These are phyloP conservation scores for Penicillium nucicola DNA, from an alignment of 495 filamentous ascomycete genomes.

Conservation along the genomic window DNA sequence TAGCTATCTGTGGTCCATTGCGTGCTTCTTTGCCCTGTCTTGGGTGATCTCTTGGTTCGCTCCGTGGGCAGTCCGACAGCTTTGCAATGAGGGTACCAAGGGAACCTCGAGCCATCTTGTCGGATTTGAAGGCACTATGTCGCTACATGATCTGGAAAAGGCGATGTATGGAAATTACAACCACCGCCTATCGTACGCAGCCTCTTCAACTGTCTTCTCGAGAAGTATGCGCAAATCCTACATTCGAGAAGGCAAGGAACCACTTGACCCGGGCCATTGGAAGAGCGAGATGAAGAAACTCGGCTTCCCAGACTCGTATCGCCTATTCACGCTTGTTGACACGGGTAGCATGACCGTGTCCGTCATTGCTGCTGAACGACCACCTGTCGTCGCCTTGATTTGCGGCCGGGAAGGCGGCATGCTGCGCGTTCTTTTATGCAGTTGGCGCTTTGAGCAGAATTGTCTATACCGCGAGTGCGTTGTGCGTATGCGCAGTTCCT, in stretches of 20 bases:
- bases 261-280: conserved; percentile 1
- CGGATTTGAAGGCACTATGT: conserved; percentile 13
- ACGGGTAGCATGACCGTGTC: conserved; percentile 11
- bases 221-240: conserved; percentile 1
- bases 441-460: conserved; percentile 16
- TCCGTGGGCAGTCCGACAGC: conserved; percentile 12
- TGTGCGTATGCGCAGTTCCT: conserved; percentile 12
- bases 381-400: conserved; percentile 33
- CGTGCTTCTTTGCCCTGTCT: conserved; percentile 3
- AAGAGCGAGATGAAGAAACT: neutral
- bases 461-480: conserved; percentile 14
- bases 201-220: conserved; percentile 11
- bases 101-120: conserved; percentile 9
- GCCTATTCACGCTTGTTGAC: conserved; percentile 14
- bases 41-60: conserved; percentile 15
- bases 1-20: conserved; percentile 3
- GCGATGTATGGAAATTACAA: conserved; percentile 13
- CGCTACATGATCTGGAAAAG: conserved; percentile 7
- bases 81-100: conserved; percentile 9
- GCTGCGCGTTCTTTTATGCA: conserved; percentile 35
- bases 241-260: conserved; percentile 7
- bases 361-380: conserved; percentile 30
- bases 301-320: conserved; percentile 6
- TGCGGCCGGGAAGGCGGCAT: conserved; percentile 40
- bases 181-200: conserved; percentile 6